phyloP scores from a whole-genome alignment of 805 yeast genomes.

The Candida chilensis region DNA sequence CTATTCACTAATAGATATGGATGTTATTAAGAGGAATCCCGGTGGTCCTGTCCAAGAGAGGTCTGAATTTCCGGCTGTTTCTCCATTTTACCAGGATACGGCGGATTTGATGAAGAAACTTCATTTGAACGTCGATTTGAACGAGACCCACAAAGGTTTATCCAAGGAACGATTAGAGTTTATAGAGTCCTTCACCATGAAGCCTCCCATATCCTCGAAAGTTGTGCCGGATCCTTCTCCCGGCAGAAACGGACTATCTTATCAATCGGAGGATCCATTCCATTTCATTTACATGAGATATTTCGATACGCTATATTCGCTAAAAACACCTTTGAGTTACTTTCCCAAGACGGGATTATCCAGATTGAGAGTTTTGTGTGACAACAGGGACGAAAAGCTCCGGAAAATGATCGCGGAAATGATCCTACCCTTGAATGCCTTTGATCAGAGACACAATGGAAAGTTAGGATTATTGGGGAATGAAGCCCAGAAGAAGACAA shows the following conservation, averaged over 20 bases:
- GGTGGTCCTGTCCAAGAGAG: too few species aligned
- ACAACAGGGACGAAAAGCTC: constrained; percentile 2
- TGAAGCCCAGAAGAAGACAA: neutral
- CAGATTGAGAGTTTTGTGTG: constrained; percentile 22
- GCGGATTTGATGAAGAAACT: too few species aligned
- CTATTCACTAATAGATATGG: too few species aligned
- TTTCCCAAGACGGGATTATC: constrained; percentile 24
- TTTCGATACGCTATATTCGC: neutral
- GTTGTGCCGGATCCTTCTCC: neutral
- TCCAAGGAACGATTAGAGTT: neutral
- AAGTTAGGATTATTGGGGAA: neutral
- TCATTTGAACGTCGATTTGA: neutral
- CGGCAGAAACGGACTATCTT: neutral
- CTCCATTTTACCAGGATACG: too few species aligned
- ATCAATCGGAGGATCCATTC: neutral
- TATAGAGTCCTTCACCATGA: neutral
- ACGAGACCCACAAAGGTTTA: too few species aligned
- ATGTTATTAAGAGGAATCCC: too few species aligned
- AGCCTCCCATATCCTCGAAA: neutral
- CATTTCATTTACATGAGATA: neutral
- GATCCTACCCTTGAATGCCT: constrained; percentile 13
- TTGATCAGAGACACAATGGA: constrained; percentile 17
- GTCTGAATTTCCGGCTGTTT: too few species aligned
- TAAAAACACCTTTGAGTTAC: constrained; percentile 2
- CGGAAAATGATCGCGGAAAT: constrained; percentile 11